A percentile compares a stretch with the other conserved stretches of the same genome.
Conservation (phyloP, 257 asterid species). For the Orobanche coerulescens region DNA sequence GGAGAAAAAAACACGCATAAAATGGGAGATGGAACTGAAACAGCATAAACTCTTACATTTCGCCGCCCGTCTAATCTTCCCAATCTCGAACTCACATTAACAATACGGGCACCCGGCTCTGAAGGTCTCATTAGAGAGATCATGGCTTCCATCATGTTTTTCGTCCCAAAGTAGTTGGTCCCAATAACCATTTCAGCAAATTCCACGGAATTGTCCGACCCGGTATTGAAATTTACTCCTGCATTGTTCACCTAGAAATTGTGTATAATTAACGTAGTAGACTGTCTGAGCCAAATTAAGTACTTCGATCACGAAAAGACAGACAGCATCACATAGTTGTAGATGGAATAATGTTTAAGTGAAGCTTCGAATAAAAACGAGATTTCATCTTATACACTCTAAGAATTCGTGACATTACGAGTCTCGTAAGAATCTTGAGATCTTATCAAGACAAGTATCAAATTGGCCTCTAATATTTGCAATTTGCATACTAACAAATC, state of each 20-base stretch:
- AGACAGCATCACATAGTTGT: constrained; percentile 2
- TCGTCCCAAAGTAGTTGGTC: constrained; percentile 84
- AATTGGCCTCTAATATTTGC: not conserved
- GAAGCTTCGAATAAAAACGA: not conserved
- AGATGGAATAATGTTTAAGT: not conserved
- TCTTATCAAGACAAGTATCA: not conserved
- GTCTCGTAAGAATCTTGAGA: constrained; percentile 4
- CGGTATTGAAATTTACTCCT: constrained; percentile 72
- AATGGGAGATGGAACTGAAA: not conserved
- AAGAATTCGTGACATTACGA: not conserved
- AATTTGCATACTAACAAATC: not conserved
- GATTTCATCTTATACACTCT: not conserved
- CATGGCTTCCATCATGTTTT: constrained; percentile 64
- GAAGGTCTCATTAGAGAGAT: constrained; percentile 68
- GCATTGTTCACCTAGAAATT: constrained; percentile 96
- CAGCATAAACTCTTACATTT: constrained; percentile 43
- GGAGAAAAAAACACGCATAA: not conserved
- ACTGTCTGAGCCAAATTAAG: constrained; percentile 20
- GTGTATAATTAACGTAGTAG: too few species aligned
- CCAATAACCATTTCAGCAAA: constrained; percentile 55
- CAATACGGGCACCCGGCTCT: constrained; percentile 65
- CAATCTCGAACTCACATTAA: constrained; percentile 69
- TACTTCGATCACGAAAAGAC: too few species aligned
- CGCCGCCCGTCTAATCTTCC: constrained; percentile 83
- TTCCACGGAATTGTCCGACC: constrained; percentile 68